Percentiles rank a stretch among this genome's conserved stretches.
Evolutionary conservation across 2,329 filamentous ascomycete species (phyloP).

Genomic region (Podosphaera xanthii): DNA sequence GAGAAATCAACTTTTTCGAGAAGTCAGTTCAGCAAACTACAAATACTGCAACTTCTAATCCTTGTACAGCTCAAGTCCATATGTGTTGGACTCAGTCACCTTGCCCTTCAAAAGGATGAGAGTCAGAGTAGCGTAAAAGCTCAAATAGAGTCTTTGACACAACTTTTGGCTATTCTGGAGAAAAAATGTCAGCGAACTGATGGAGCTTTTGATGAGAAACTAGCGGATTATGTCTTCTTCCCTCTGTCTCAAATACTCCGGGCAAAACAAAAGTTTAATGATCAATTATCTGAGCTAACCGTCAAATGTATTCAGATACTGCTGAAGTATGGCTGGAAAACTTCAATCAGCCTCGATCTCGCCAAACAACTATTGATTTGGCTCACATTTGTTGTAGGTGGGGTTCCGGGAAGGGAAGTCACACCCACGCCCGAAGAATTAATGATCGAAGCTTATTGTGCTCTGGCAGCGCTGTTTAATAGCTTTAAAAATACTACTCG

Average conservation of each 20-base stretch:
- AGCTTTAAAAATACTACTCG: constrained; percentile 29
- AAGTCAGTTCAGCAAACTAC: constrained; percentile 6
- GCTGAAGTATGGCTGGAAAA: constrained; percentile 57
- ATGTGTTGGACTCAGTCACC: constrained; percentile 35
- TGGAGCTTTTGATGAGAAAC: constrained; percentile 45
- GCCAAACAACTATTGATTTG: constrained; percentile 71
- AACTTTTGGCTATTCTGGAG: constrained; percentile 25
- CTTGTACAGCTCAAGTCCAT: constrained; percentile 33
- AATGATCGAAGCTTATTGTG: constrained; percentile 43
- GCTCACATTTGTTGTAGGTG: constrained; percentile 59
- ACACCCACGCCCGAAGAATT: constrained; percentile 47
- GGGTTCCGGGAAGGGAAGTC: constrained; percentile 33
- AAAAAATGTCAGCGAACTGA: constrained; percentile 21
- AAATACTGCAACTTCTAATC: not conserved
- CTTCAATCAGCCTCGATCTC: constrained; percentile 44
- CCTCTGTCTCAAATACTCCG: constrained; percentile 74
- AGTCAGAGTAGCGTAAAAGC: constrained; percentile 20
- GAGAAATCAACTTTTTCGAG: constrained; percentile 16
- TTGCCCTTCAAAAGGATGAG: constrained; percentile 26
- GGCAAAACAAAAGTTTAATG: constrained; percentile 46
- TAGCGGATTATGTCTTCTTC: constrained; percentile 90
- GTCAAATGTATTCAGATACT: constrained; percentile 55
- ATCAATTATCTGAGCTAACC: constrained; percentile 50
- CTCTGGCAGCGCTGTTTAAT: constrained; percentile 42
- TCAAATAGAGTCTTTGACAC: constrained; percentile 23